These are phyloP conservation scores for Lepiota subincarnata DNA, from an alignment of 768 basidiomycete species.

Conservation along the genomic window DNA sequence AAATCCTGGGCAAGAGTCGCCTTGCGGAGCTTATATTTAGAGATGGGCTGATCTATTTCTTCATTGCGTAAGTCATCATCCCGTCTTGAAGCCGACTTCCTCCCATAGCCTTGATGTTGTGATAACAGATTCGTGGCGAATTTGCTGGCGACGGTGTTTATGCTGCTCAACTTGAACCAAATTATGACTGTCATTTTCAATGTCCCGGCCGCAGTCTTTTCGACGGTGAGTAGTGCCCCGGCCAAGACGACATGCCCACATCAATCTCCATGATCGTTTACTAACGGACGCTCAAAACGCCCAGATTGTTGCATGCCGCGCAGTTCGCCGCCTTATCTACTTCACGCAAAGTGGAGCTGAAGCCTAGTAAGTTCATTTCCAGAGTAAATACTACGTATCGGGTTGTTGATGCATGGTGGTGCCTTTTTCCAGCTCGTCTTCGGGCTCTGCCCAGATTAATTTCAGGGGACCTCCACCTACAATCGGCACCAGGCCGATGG, in stretches of 20 bases:
- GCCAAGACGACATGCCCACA: background rate
- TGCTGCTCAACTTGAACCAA: conserved; percentile 60
- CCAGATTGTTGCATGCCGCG: conserved; percentile 57
- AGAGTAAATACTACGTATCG: background rate
- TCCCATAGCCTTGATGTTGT: background rate
- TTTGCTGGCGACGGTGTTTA: conserved; percentile 52
- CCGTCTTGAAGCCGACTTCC: background rate
- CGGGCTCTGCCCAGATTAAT: background rate
- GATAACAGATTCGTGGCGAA: conserved; percentile 39
- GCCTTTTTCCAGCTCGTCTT: background rate
- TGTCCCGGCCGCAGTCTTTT: conserved; percentile 55
- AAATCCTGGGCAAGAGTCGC: conserved; percentile 31
- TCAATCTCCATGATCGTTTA: background rate
- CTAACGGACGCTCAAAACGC: background rate
- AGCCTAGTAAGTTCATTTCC: conserved; percentile 35
- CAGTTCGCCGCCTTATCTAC: conserved; percentile 55
- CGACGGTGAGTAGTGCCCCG: conserved; percentile 34
- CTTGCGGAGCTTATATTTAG: conserved; percentile 63
- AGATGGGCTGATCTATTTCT: conserved; percentile 71
- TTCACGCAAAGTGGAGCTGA: conserved; percentile 40
- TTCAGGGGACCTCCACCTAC: conserved; percentile 5
- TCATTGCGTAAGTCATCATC: conserved; percentile 50
- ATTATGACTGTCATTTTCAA: conserved; percentile 68
- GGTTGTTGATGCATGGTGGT: background rate
- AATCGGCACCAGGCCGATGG: background rate